Base-by-base conservation (phyloP, 2,329 filamentous ascomycete genomes). In the Monilinia vaccinii-corymbosi region DNA sequence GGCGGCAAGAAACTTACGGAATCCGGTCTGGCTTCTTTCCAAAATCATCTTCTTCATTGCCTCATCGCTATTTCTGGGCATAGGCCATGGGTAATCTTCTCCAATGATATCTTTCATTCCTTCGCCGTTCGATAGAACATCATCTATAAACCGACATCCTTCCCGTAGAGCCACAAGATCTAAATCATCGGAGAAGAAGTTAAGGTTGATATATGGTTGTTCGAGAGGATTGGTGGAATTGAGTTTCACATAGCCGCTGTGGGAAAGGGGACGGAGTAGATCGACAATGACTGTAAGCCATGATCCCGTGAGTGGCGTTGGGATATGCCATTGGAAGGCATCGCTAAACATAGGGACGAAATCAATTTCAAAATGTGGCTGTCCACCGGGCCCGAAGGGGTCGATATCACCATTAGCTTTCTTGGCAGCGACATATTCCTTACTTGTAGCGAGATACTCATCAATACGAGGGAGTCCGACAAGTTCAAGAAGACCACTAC, bases 301-400 rank as follows among this genome's bases (percentile, higher is more conserved):
- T 66, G 75, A 74, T 0, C 81, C 82, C 65, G 69, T 61, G 0
- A 65, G 65, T 0, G 77, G 77, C 0, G 68, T 70, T 0, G 75
- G 76, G 51, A 74, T 74, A 62, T 79, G 77, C 76, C 76, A 79
- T 65, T 79, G 77, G 71, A 78, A 79, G 6, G 76, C 75, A 44
- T 71, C 71, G 32, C 72, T 71, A 68, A 85, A 86, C 74, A 85
- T 77, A 56, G 76, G 73, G 13, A 86, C 78, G 65, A 86, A 86
- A 71, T 86, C 82, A 38, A 84, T 75, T 71, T 84, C 81, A 64
- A 84, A 84, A 64, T 84, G 81, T 31, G 82, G 81, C 69, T 84
- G 80, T 8, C 80, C 81, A 4, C 71, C 74, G 0, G 81, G 81
- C 1, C 77, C 77, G 66, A 84, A 84, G 2, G 81, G 81, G 58